Evolutionary conservation across 2,329 filamentous ascomycete species (phyloP).

Genomic region (Neonectria neomacrospora): DNA sequence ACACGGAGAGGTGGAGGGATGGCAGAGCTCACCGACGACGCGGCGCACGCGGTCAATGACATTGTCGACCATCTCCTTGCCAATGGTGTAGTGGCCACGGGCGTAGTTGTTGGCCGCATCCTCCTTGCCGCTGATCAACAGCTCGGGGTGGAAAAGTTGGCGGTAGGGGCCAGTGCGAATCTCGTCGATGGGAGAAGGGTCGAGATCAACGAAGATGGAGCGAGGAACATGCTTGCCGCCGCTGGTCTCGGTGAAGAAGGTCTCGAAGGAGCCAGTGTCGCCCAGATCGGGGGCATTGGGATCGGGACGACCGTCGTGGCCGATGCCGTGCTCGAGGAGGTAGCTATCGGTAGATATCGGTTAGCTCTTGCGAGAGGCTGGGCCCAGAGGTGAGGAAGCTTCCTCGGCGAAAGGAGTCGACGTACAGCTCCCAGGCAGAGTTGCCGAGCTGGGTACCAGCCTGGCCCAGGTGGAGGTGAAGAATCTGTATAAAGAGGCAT

Average conservation of each 20-base stretch:
- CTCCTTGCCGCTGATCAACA: constrained; percentile 79
- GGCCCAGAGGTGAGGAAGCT: constrained; percentile 1
- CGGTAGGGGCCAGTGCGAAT: constrained; percentile 76
- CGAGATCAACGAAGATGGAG: constrained; percentile 77
- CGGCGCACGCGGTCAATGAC: constrained; percentile 77
- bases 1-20: not conserved
- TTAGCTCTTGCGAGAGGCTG: constrained; percentile 33
- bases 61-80: constrained; percentile 79
- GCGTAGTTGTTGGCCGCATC: constrained; percentile 83
- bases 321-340: constrained; percentile 77
- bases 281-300: constrained; percentile 68
- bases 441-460: constrained; percentile 80
- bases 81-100: constrained; percentile 80
- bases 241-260: constrained; percentile 79
- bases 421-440: constrained; percentile 81
- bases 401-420: constrained; percentile 44
- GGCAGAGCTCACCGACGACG: constrained; percentile 66
- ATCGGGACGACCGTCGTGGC: constrained; percentile 71
- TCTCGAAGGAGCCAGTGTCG: constrained; percentile 74
- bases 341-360: constrained; percentile 61
- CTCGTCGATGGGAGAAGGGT: constrained; percentile 79
- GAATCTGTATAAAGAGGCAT: constrained; percentile 57
- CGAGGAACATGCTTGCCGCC: constrained; percentile 78
- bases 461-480: constrained; percentile 74
- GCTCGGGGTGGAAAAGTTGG: constrained; percentile 77